Base-by-base conservation (phyloP, 2,329 filamentous ascomycete genomes). In the Nannizziopsis arthrosporioides region DNA sequence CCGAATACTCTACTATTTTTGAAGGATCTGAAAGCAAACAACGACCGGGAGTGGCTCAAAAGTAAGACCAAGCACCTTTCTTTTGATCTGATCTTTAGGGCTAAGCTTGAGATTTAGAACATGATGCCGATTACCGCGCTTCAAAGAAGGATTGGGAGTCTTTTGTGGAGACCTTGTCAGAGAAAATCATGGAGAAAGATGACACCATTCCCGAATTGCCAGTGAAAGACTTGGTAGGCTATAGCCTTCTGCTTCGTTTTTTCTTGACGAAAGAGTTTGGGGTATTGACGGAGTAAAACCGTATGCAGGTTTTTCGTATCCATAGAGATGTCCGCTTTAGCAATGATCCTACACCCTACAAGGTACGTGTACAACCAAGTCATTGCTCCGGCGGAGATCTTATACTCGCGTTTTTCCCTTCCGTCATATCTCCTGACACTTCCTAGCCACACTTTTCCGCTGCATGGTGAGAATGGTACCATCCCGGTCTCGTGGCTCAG, bases 321-420 rank as follows among this genome's bases (percentile, higher is more conserved):
- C 87, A 94, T 65, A 75, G 88, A 57, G 88, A 94, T 58, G 76
- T 92, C 38, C 79, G 88, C 48, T 94, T 94, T 67, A 84, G 76
- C 59, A 84, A 85, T 56, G 82, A 94, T 59, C 84, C 78, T 15
- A 92, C 86, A 2, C 88, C 89, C 0, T 94, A 94, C 71, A 94
- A 93, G 75, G 84, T 84, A 68, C 58, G 71, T 54, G 22, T 48
- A 42, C 47, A 19, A 15, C 34, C 19, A 5, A 19, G 36, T 9
- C 14, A 35, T 12, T 27, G 27, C 22, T 34, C 2, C 31, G 18
- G 8, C 35, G 9, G 12, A 22, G 31, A 17, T 27, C 9, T 30
- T 2, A 14, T n/a, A 22, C 14, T 31, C 12, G 30, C 22, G 18
- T 18, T 17, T 44, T 40, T 34, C 36, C 27, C 14, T 5, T 11